phyloP scores from a whole-genome alignment of 192 early-diverging fungal species.

The Hyaloraphidium curvatum region DNA sequence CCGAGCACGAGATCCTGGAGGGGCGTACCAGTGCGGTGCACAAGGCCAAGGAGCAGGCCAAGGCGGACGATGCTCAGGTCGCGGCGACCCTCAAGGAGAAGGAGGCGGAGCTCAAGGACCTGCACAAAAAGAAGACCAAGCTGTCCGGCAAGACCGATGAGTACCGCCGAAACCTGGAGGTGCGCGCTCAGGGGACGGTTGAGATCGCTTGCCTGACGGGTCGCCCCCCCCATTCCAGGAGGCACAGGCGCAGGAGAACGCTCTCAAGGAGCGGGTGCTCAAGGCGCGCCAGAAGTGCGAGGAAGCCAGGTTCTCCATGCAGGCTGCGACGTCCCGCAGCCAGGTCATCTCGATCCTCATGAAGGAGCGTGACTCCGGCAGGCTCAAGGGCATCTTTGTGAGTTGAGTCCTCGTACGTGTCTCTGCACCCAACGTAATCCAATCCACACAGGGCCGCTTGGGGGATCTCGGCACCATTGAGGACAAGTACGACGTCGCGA shows the following conservation, averaged over 20 bases:
- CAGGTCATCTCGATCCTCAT: conserved; percentile 12
- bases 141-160: not conserved
- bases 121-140: conserved; percentile 5
- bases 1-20: conserved; percentile 61
- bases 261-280: conserved; percentile 44
- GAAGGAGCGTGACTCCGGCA: conserved; percentile 17
- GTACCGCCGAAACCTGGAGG: not conserved
- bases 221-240: conserved; percentile 35
- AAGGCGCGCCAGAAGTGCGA: conserved; percentile 19
- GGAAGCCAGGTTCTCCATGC: conserved; percentile 11
- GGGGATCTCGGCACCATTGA: conserved; percentile 94
- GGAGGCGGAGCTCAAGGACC: not conserved
- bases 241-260: conserved; percentile 42
- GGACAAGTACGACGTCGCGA: conserved; percentile 83
- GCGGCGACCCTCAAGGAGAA: not conserved
- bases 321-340: conserved; percentile 12
- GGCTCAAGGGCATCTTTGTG: conserved; percentile 19
- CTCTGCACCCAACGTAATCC: not conserved
- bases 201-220: too few species aligned
- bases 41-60: conserved; percentile 6
- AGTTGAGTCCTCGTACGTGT: not conserved
- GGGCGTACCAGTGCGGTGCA: conserved; percentile 31
- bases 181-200: too few species aligned
- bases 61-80: too few species aligned
- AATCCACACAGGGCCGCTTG: conserved; percentile 42